These are phyloP conservation scores for Euphrasia confusa DNA, from an alignment of 257 asterid species.

Conservation along the genomic window DNA sequence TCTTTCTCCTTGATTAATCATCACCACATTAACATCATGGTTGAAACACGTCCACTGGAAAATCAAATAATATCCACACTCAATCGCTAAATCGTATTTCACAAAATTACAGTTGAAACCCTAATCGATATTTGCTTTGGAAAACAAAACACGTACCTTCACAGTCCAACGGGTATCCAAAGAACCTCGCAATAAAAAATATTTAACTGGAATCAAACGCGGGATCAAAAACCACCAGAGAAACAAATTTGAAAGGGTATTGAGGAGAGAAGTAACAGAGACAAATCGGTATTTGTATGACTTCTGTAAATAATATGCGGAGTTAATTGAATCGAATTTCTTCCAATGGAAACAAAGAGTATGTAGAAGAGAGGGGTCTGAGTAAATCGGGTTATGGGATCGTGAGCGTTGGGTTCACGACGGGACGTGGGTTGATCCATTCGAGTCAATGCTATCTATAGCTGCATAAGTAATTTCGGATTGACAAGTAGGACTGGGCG, in stretches of 20 bases:
- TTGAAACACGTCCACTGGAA: constrained; percentile 9
- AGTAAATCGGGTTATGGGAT: too few species aligned
- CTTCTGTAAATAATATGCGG: not conserved
- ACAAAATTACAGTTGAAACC: constrained; percentile 27
- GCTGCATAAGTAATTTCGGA: too few species aligned
- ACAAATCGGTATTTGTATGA: not conserved
- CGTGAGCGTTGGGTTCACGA: too few species aligned
- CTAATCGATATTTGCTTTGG: constrained; percentile 24
- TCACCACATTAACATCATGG: constrained; percentile 39
- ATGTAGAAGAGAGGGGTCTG: too few species aligned
- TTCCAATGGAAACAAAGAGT: too few species aligned
- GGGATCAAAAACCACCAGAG: constrained; percentile 13
- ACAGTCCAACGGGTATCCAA: constrained; percentile 23
- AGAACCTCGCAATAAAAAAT: constrained; percentile 10
- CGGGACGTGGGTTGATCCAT: too few species aligned
- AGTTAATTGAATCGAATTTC: not conserved
- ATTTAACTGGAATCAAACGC: constrained; percentile 20
- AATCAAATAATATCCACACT: constrained; percentile 13
- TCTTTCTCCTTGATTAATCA: constrained; percentile 75
- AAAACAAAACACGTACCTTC: constrained; percentile 25
- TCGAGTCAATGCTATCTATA: too few species aligned
- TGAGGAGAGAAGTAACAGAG: not conserved
- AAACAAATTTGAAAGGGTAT: not conserved
- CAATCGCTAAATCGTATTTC: not conserved
- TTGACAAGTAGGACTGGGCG: too few species aligned